These are phyloP conservation scores for Ceratocystis ficicola DNA, from an alignment of 2,329 filamentous ascomycete genomes.

Conservation along the genomic window DNA sequence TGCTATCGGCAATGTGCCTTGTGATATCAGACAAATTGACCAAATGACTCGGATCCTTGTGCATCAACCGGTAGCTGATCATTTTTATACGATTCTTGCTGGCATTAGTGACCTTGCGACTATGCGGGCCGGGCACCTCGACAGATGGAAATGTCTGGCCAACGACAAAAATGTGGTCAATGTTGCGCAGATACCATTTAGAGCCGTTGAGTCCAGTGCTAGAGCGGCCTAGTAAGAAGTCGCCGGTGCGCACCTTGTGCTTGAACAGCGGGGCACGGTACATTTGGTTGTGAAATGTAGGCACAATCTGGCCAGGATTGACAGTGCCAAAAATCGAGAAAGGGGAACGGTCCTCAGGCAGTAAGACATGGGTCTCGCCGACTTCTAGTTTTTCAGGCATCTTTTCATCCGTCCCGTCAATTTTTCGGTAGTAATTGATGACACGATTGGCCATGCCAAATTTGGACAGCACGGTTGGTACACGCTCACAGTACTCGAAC, in stretches of 20 bases:
- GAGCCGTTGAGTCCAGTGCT: slow-evolving; percentile 68
- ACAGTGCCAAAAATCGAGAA: slow-evolving; percentile 93
- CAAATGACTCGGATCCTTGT: slow-evolving; percentile 56
- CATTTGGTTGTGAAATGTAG: slow-evolving; percentile 89
- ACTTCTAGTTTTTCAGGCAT: slow-evolving; percentile 68
- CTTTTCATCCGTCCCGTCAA: slow-evolving; percentile 58
- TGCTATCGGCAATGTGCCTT: slow-evolving; percentile 81
- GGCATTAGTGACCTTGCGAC: slow-evolving; percentile 90
- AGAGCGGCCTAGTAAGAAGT: slow-evolving; percentile 78
- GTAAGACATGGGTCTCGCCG: slow-evolving; percentile 74
- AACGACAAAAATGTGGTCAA: slow-evolving; percentile 82
- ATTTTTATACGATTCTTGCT: slow-evolving; percentile 94
- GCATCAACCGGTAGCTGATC: slow-evolving; percentile 80
- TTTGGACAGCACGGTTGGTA: slow-evolving; percentile 81
- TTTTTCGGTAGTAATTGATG: slow-evolving; percentile 92
- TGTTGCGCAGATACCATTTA: slow-evolving; percentile 71
- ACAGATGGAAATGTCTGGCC: slow-evolving; percentile 87
- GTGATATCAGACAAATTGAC: slow-evolving; percentile 76
- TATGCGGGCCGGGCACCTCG: slow-evolving; percentile 87
- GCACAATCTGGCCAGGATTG: slow-evolving; percentile 77
- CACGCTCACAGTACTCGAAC: slow-evolving; percentile 91
- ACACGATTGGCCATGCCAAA: slow-evolving; percentile 95
- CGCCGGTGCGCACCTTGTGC: slow-evolving; percentile 62
- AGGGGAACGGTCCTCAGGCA: slow-evolving; percentile 89
- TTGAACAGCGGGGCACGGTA: slow-evolving; percentile 89